Base-by-base conservation (phyloP, 169 alveolate species). In the Eimeria necatrix region DNA sequence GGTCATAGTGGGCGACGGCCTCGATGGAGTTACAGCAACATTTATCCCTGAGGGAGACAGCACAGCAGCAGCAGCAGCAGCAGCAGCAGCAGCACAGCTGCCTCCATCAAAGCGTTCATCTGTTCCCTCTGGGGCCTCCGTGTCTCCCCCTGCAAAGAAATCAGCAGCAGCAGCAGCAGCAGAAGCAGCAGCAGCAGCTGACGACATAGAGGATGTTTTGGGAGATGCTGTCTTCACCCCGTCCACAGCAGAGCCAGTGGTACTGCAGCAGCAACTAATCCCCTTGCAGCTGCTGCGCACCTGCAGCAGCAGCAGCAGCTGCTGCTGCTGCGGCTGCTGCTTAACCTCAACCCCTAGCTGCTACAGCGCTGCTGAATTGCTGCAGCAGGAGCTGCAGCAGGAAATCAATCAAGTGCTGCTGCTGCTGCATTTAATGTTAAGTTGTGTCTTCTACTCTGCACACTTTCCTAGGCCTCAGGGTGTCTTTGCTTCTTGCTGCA, bases 111-210 rank as follows among this genome's bases (percentile, higher is more conserved):
- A 74, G 85, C 85, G 85, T 16, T 20, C 59, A 22, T 24, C 59
- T 24, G 85, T 22, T 8, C 59, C 85, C 3, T 51, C 59, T 14
- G 85, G 52, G 60, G 14, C 52, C 4, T 41, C 53, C 0, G 10
- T 41, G 53, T 20, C 59, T 20, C 41, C 78, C 12, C 46, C 78
- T 68, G 78, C 78, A 68, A 68, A 16, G n/a, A 22, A 8, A n/a
- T 10, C 76, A 64, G 18, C 78, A 68, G 41, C 48, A 22, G 41
- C 78, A 22, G 78, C 78, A 22, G 41, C 78, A 22, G 78, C 46
- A 22, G 78, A 68, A 68, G 78, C 78, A 68, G 78, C 12, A 68
- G 78, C 78, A 68, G 78, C 78, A 68, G 78, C 78, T 8, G 78
- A 68, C 22, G 78, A 68, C 78, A 68, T 74, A 20, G 85, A 74